Conservation (phyloP, 1,139 yeast species). For the Wickerhamomyces sp. region DNA sequence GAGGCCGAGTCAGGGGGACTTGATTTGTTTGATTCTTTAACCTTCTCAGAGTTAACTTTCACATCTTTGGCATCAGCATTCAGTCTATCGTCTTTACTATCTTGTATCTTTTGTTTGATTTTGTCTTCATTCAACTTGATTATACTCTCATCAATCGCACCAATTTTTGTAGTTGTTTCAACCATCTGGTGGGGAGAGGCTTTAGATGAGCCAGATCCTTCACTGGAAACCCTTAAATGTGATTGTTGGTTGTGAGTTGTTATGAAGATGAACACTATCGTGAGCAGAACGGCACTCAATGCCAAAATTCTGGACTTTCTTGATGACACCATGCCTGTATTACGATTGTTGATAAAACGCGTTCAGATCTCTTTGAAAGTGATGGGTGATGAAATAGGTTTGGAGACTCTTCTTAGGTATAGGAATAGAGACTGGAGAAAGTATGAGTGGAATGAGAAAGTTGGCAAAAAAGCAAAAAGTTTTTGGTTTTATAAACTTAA, state of each 20-base stretch:
- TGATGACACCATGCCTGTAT: constrained; percentile 13
- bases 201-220: neutral
- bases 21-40: too few species aligned
- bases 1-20: neutral
- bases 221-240: neutral
- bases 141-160: neutral
- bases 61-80: constrained; percentile 2
- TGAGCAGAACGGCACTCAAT: constrained; percentile 19
- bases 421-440: too few species aligned
- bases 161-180: constrained; percentile 13
- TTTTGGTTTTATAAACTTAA: too few species aligned
- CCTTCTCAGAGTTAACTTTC: neutral
- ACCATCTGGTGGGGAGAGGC: neutral
- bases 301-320: constrained; percentile 21
- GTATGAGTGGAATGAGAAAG: too few species aligned
- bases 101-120: neutral
- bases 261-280: constrained; percentile 17
- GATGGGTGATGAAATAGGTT: too few species aligned
- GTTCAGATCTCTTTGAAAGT: neutral
- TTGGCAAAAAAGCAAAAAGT: too few species aligned
- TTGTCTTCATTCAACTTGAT: neutral
- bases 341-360: neutral
- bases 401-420: too few species aligned
- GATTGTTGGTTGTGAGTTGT: constrained; percentile 11
- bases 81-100: constrained; percentile 1